These are phyloP conservation scores for Huiozyma naganishii DNA, from an alignment of 805 yeast species.

Conservation along the genomic window DNA sequence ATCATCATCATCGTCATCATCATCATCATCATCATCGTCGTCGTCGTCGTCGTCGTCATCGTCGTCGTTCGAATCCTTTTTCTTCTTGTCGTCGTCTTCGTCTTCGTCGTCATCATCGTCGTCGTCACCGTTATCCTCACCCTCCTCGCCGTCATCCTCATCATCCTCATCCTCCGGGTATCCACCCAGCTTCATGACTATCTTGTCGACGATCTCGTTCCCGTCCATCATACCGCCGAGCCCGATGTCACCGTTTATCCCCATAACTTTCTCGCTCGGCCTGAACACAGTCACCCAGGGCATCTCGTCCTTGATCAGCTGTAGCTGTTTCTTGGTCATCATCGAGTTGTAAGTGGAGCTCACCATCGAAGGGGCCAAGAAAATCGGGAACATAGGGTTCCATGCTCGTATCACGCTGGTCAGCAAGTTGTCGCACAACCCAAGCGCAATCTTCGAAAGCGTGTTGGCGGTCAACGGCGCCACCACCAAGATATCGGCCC, in stretches of 20 bases:
- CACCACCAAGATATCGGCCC: conserved; percentile 90
- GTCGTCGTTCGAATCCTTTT: conserved; percentile 32
- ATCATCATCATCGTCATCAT: conserved; percentile 3
- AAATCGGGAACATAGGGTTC: conserved; percentile 84
- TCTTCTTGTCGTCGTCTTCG: conserved; percentile 38
- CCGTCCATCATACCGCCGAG: conserved; percentile 99
- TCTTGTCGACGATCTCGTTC: conserved; percentile 82
- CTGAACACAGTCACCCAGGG: conserved; percentile 89
- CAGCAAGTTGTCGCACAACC: conserved; percentile 83
- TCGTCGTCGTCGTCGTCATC: conserved; percentile 32
- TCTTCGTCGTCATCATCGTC: conserved; percentile 28
- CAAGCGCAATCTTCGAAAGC: conserved; percentile 76
- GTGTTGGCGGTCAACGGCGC: conserved; percentile 96
- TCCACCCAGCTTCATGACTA: conserved; percentile 61
- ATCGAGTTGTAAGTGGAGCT: conserved; percentile 85
- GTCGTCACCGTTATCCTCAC: conserved; percentile 31
- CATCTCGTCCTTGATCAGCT: conserved; percentile 76
- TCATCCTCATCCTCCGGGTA: conserved; percentile 47
- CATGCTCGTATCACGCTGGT: conserved; percentile 90
- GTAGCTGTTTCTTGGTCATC: conserved; percentile 73
- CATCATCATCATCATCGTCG: conserved; percentile 4
- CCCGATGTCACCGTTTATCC: conserved; percentile 94
- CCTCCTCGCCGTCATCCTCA: conserved; percentile 36
- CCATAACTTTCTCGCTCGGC: conserved; percentile 89
- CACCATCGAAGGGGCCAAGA: conserved; percentile 93